Percentiles rank a stretch among this genome's conserved stretches.
Evolutionary conservation across 176 grass and related monocot genomes (phyloP).

Genomic region (Oryza punctata): DNA sequence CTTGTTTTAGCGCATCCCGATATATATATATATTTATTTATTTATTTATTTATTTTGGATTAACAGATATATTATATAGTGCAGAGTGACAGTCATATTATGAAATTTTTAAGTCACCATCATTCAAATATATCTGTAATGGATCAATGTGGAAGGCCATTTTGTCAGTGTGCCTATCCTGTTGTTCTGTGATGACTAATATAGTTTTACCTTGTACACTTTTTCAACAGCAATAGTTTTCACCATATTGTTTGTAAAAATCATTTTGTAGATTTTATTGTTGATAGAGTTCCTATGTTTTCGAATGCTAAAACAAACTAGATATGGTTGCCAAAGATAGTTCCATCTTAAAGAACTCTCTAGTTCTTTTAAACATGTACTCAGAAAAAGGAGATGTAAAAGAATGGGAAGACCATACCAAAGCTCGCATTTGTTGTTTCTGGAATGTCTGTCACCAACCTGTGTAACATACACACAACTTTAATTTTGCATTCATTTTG

Average conservation of each 20-base stretch:
- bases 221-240: slow-evolving; percentile 24
- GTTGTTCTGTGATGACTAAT: slow-evolving; percentile 13
- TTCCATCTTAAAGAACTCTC: background rate
- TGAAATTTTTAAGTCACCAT: background rate
- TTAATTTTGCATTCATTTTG: slow-evolving; percentile 28
- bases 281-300: slow-evolving; percentile 6
- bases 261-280: background rate
- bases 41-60: no score
- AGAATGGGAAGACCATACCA: slow-evolving; percentile 48
- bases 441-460: slow-evolving; percentile 97
- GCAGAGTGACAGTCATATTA: background rate
- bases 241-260: slow-evolving; percentile 11
- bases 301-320: background rate
- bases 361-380: slow-evolving; percentile 44
- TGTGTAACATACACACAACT: slow-evolving; percentile 41
- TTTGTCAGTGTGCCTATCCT: background rate
- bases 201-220: slow-evolving; percentile 11
- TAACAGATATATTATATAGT: background rate
- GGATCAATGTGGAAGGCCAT: slow-evolving; percentile 10
- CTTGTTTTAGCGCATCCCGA: no score
- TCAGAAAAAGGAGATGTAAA: slow-evolving; percentile 22
- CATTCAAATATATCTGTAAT: slow-evolving; percentile 25
- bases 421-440: slow-evolving; percentile 70
- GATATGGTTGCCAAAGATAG: background rate
- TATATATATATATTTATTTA: no score